Base-by-base conservation (phyloP, 345 rosid species). In the Gossypium turneri region DNA sequence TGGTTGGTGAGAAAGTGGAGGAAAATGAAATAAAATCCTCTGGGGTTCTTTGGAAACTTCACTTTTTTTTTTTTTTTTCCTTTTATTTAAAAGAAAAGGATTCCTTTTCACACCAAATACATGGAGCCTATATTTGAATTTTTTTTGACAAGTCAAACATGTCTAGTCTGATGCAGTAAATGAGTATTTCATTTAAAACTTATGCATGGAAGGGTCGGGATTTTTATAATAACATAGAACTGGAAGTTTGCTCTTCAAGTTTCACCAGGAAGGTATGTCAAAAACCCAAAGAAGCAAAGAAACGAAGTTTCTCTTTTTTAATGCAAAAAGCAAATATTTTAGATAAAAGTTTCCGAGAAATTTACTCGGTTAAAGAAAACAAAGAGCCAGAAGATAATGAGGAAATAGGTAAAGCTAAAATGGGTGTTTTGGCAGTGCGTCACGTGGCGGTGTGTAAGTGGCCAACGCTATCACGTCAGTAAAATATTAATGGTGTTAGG, bases 201-300 rank as follows among this genome's bases (percentile, higher is more conserved):
- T 27, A 27, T 27, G 29, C 29, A 27, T 27, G 3, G 4, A 27
- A 27, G 29, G 67, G 2, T 29, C 7, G 19, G 15, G 60, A 27
- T 27, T 27, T 57, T 34, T 75, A 43, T 55, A 44, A 59, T 0
- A 44, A 59, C 1, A 59, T 19, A 6, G 13, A 24, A 60, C 38
- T 20, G 19, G n/a, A 44, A 45, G 67, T 44, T 44, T 56, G 8
- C 41, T 59, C 41, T 45, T 50, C 50, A 76, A 77, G 73, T 48
- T 66, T 67, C 29, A 58, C 25, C 53, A 3, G 48, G 61, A 20
- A 56, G 25, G 61, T 20, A 58, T 34, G 50, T 58, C 38, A 55
- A 51, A 43, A 59, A 19, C 27, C 43, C 58, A 51, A 70, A 47
- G 70, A 77, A 71, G 71, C 69, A 59, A 77, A 61, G 75, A 61